Conservation (phyloP, 2,329 filamentous ascomycete species). For the Cercospora sp. region DNA sequence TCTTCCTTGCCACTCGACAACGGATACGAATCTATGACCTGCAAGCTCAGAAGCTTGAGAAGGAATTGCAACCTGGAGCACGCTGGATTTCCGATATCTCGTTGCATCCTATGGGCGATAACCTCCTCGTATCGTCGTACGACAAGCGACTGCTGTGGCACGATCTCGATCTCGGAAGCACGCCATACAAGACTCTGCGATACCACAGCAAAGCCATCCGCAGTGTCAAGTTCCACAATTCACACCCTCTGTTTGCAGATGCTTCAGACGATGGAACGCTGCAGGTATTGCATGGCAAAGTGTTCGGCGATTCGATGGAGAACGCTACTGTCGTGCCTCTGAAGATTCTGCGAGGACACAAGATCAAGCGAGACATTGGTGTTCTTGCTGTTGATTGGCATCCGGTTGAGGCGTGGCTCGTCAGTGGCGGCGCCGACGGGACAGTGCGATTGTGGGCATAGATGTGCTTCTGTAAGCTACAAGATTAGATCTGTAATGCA, state of each 20-base stretch:
- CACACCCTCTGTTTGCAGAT: conserved; percentile 83
- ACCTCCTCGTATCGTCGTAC: conserved; percentile 91
- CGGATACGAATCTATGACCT: conserved; percentile 93
- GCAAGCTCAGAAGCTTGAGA: conserved; percentile 84
- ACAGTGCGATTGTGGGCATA: conserved; percentile 81
- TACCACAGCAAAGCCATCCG: conserved; percentile 94
- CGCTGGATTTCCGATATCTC: conserved; percentile 94
- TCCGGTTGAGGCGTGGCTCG: conserved; percentile 87
- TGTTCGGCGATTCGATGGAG: conserved; percentile 91
- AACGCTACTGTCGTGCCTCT: conserved; percentile 95
- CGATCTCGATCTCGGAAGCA: conserved; percentile 85
- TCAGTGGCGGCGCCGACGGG: conserved; percentile 91
- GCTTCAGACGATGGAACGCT: conserved; percentile 91
- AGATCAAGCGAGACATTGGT: conserved; percentile 79
- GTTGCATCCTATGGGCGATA: conserved; percentile 89
- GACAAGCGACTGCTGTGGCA: conserved; percentile 94
- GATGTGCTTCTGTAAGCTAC: background rate
- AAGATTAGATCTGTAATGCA: background rate
- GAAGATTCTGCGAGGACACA: conserved; percentile 90
- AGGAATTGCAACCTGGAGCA: conserved; percentile 89
- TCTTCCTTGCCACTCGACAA: conserved; percentile 95
- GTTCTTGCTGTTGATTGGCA: conserved; percentile 97
- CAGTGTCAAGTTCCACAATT: conserved; percentile 79
- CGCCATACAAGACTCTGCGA: conserved; percentile 93
- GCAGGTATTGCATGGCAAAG: conserved; percentile 96